Base-by-base conservation (phyloP, 768 basidiomycete species). In the Collybia sp. region DNA sequence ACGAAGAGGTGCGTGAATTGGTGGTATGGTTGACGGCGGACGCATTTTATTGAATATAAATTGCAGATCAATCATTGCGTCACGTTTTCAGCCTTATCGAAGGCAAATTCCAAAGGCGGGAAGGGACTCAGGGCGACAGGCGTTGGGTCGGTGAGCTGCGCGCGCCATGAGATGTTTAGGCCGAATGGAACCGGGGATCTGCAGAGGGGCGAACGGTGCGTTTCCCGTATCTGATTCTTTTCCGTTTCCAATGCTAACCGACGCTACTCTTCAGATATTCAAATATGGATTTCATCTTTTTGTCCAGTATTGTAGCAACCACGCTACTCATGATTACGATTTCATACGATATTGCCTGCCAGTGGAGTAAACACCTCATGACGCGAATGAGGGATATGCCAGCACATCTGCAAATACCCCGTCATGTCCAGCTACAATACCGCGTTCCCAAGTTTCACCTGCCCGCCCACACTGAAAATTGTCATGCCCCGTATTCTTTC, bases 171-270 rank as follows among this genome's bases (percentile, higher is more conserved):
- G 15, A 54, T 66, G 53, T 57, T 60, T 10, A 48, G 53, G 0
- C 60, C 63, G 2, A 47, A 40, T 16, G 52, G 52, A 1, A 49
- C 63, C 11, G 63, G 58, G 1, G 60, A 65, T 49, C 50, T 67
- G 2, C 64, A 66, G 37, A 48, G 54, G 6, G 65, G 67, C 0
- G 64, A 70, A 57, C 34, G 58, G 67, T 65, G n/a, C n/a, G n/a
- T n/a, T n/a, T 12, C 15, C 36, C n/a, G 4, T 2, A 36, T 44
- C 30, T 12, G 12, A 13, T 35, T 17, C 15, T 13, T 34, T 16
- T 15, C 46, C 30, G 11, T 32, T 8, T 11, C 32, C 6, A 35
- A 31, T 33, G 44, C 42, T 34, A 4, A 30, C 16, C n/a, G 13
- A 35, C 15, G n/a, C 11, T 15, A 34, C 15, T 34, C 10, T n/a